Base-by-base conservation (phyloP, 1,284 basidiomycete species). In the Malassezia furfur region DNA sequence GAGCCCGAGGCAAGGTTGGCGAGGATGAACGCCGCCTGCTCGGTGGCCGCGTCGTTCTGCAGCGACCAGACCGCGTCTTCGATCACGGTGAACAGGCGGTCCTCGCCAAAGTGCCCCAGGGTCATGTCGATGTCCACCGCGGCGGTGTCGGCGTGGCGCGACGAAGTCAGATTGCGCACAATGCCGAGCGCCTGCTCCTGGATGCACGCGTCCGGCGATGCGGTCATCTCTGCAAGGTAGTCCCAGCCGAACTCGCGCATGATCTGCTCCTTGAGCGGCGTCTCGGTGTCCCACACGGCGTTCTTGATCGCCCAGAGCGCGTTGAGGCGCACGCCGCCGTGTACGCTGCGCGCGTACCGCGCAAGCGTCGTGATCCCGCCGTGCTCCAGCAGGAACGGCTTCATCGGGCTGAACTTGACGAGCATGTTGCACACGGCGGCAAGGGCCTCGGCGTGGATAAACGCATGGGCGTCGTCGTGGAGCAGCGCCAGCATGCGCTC, bases 241-340 rank as follows among this genome's bases (percentile, higher is more conserved):
- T 48, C 38, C 44, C 61, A 66, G 10, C 38, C 53, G 12, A 70
- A 54, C 43, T 52, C 50, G 11, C 48, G 21, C 50, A 72, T 55
- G 21, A 74, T 57, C 12, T 48, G 39, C 15, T 35, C 38, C 48
- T 69, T 68, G 34, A 63, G 44, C 6, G 56, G 35, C 14, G 54
- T 41, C 15, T 67, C 64, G 19, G 59, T 54, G 34, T 61, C 52
- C 25, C 62, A 68, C 12, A 72, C 52, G 8, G 70, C 48, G 37
- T 74, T 74, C 48, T 72, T 74, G 37, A 74, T 49, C 10, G 65
- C 70, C 67, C 71, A 74, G 4, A 74, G 45, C 1, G 70, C 66
- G 34, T 70, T 65, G 21, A 66, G 46, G 8, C 62, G 57, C 37
- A 65, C 46, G 14, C 25, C 14, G 14, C 36, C 38, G 8, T 22